Evolutionary conservation across 2,329 filamentous ascomycete genomes (phyloP), one percentile per base, ranked within the genome.

Genomic region (Aspergillus udagawae): DNA sequence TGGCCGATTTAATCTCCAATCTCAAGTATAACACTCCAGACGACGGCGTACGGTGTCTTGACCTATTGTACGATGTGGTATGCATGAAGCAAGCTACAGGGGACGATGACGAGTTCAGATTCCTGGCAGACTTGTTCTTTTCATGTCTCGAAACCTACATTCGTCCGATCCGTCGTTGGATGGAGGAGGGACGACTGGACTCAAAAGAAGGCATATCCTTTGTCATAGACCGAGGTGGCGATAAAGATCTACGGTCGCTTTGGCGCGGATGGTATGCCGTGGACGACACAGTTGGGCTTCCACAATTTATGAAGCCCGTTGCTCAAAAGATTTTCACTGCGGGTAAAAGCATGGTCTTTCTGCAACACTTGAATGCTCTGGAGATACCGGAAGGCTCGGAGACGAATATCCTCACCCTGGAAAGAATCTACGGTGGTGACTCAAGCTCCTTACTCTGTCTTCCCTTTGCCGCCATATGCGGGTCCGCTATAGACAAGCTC

Each of bases 341-440:
- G 1, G 93, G 93, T 0, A 97, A 97, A 73, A 95, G 89, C 65
- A 87, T 94, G 55, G 85, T 94, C 1, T 88, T 97, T 48, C 76
- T 97, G n/a, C 87, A 87, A 59, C 83, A 88, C 50, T 79, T 96
- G 10, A 86, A 44, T 79, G 82, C 55, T 79, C 54, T 65, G 4
- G 65, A 69, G n/a, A 56, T 53, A 14, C 28, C 66, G 2, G 63
- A 67, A n/a, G 41, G 54, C 9, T 82, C 58, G 70, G 77, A 51
- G 65, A 73, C 51, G 50, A 67, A 65, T 60, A 56, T 70, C 59
- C 49, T 73, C 63, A 52, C 67, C 54, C 67, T 70, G 55, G 56
- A 73, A 59, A 45, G 71, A 58, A 59, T 70, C 53, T 63, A 57
- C 61, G 53, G 82, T 80, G 60, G 80, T 76, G 35, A 74, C 64